Evolutionary conservation across 164 flowering plant species (phyloP), one percentile per base, ranked within the genome.

Genomic region (Vitis riparia): DNA sequence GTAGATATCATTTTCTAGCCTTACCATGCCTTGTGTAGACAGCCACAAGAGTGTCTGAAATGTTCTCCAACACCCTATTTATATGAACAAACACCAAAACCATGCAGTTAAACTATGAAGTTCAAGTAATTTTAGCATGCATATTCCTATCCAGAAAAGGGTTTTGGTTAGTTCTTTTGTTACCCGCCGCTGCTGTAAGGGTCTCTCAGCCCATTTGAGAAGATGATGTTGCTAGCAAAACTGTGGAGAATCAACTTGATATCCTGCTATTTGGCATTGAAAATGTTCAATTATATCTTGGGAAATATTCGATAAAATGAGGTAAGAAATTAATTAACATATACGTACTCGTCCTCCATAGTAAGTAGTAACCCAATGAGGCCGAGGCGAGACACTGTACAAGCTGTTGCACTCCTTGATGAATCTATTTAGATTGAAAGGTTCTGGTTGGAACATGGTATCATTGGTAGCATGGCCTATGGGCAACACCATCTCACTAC

Each of bases 121-220:
- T 37, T 37, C 44, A 6, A 5, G 44, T 37, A 37, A 37, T 37
- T 6, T 37, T 37, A 37, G 44, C 44, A 37, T 37, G 44, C 27
- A 23, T 23, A 23, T 23, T 23, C 27, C 27, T 23, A 23, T 23
- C 27, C 27, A 23, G 27, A 37, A 3, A 37, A 37, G 44, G 7
- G 7, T 37, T 37, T 3, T 37, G 44, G 5, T 37, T 37, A 37
- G 4, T 2, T 51, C 9, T 56, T 62, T 47, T 29, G 8, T 17
- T 91, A 91, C 96, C 96, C 97, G 75, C 85, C 93, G 53, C 75
- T 77, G 51, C 94, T 91, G 51, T 83, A 88, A 23, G 97, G 92
- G 76, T 91, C 97, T 77, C 77, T 69, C 13, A 88, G 82, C 52
- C 97, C 93, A 62, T 91, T 89, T 63, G 97, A 91, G 77, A 89